A percentile compares a stretch with the other conserved stretches of the same genome.
These are phyloP conservation scores for Pseudogymnoascus sp. DNA, from an alignment of 2,329 filamentous ascomycete species.

Conservation along the genomic window DNA sequence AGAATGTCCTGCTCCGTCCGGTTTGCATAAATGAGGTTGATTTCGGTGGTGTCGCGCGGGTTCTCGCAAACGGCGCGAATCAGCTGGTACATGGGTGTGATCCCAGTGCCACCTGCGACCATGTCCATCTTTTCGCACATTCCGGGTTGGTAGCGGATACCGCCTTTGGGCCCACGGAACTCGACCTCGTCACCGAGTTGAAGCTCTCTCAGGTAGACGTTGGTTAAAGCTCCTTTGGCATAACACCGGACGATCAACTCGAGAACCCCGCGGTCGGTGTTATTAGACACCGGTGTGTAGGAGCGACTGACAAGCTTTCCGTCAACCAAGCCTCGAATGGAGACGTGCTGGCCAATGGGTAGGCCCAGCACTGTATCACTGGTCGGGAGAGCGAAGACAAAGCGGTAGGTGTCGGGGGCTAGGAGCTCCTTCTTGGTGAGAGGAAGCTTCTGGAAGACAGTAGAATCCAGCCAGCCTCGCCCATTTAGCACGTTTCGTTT, in stretches of 20 bases:
- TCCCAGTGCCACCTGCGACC: conserved; percentile 45
- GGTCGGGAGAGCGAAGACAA: conserved; percentile 42
- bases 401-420: conserved; percentile 32
- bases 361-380: conserved; percentile 41
- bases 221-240: conserved; percentile 29
- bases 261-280: conserved; percentile 28
- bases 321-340: conserved; percentile 41
- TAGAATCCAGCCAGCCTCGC: too few species aligned
- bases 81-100: conserved; percentile 63
- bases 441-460: conserved; percentile 3
- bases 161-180: conserved; percentile 32
- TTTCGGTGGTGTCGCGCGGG: conserved; percentile 51
- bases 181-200: conserved; percentile 29
- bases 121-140: conserved; percentile 31
- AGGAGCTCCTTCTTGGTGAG: conserved; percentile 14
- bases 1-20: conserved; percentile 58
- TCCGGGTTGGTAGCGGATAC: conserved; percentile 27
- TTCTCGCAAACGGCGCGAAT: conserved; percentile 54
- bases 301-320: conserved; percentile 41
- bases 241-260: conserved; percentile 33
- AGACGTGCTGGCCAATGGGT: conserved; percentile 50
- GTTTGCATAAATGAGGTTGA: conserved; percentile 59
- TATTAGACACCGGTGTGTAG: conserved; percentile 41
- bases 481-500: too few species aligned
- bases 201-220: conserved; percentile 27